These are phyloP conservation scores for Wickerhamiella spandovensis DNA, from an alignment of 805 yeast genomes.

Conservation along the genomic window DNA sequence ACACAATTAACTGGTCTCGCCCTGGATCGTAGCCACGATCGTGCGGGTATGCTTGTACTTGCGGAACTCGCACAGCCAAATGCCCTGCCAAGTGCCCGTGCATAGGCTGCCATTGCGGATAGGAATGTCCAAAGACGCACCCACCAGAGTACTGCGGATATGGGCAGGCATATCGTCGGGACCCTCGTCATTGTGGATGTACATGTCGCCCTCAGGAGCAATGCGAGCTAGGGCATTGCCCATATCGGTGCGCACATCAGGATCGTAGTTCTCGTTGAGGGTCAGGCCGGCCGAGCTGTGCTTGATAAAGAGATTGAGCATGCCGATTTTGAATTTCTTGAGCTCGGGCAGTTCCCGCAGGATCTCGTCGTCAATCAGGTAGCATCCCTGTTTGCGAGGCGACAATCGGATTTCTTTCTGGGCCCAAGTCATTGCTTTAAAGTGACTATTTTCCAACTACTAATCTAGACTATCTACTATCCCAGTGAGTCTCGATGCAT, in stretches of 20 bases:
- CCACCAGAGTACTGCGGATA: conserved; percentile 45
- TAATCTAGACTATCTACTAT: background rate
- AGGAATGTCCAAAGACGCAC: conserved; percentile 55
- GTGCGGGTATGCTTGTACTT: conserved; percentile 47
- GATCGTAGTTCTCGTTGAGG: conserved; percentile 67
- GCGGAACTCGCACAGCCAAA: conserved; percentile 65
- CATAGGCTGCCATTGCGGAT: conserved; percentile 54
- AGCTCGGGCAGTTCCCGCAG: conserved; percentile 43
- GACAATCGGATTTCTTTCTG: conserved; percentile 42
- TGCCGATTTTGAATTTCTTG: conserved; percentile 45
- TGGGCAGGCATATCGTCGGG: conserved; percentile 80
- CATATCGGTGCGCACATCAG: conserved; percentile 65
- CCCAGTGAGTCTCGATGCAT: too few species aligned
- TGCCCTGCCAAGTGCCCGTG: conserved; percentile 79
- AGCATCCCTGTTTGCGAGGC: conserved; percentile 53
- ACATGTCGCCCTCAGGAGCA: conserved; percentile 50
- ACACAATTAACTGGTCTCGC: conserved; percentile 27
- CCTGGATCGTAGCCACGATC: conserved; percentile 63
- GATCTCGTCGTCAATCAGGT: conserved; percentile 60
- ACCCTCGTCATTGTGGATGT: conserved; percentile 58
- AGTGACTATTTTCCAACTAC: background rate
- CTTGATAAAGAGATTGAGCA: conserved; percentile 52
- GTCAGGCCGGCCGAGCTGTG: conserved; percentile 73
- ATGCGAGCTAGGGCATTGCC: conserved; percentile 45
- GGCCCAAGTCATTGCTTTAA: conserved; percentile 32